Conservation (phyloP, 208 protist species). For the Wallacemonas sp. region DNA sequence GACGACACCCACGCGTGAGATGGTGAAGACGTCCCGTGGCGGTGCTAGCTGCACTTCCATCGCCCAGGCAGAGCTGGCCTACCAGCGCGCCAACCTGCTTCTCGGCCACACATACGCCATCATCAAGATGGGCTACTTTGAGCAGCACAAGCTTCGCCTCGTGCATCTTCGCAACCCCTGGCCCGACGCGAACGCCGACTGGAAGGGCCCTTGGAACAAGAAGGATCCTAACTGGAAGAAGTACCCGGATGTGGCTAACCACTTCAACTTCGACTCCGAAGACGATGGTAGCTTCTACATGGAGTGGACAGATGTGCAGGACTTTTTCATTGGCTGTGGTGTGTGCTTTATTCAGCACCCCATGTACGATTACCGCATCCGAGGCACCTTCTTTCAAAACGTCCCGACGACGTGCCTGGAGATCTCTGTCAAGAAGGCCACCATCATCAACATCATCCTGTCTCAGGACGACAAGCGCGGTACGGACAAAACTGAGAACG, state of each 20-base stretch:
- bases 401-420: constrained; percentile 67
- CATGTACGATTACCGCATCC: constrained; percentile 77
- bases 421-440: constrained; percentile 47
- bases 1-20: constrained; percentile 60
- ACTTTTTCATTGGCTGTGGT: constrained; percentile 70
- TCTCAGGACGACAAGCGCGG: constrained; percentile 81
- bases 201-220: constrained; percentile 69
- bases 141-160: constrained; percentile 47
- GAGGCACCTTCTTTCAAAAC: constrained; percentile 71
- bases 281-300: constrained; percentile 77
- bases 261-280: constrained; percentile 39
- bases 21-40: constrained; percentile 44
- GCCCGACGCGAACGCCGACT: constrained; percentile 25
- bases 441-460: constrained; percentile 60
- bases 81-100: constrained; percentile 49
- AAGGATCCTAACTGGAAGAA: constrained; percentile 60
- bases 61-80: constrained; percentile 43
- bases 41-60: constrained; percentile 21
- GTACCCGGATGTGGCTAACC: constrained; percentile 39
- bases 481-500: constrained; percentile 53
- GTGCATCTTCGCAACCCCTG: constrained; percentile 78
- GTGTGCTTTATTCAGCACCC: constrained; percentile 79
- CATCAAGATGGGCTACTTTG: constrained; percentile 55
- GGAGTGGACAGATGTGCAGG: constrained; percentile 71
- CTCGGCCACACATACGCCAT: constrained; percentile 70